Evolutionary conservation across 345 rosid species (phyloP).

Genomic region (Pistacia vera): DNA sequence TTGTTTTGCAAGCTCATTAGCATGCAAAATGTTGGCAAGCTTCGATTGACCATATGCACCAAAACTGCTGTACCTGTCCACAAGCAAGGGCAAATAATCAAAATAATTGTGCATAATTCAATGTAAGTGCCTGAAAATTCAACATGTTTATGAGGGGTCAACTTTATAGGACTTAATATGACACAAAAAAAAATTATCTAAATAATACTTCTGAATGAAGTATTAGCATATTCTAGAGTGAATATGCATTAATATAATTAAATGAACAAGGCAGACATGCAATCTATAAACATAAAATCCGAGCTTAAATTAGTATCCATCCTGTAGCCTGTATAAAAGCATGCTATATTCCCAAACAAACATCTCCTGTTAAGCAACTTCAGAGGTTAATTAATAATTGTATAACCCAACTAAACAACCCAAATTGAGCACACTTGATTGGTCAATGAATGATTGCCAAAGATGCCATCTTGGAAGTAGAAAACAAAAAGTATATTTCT

Average conservation of each 20-base stretch:
- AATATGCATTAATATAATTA: background rate
- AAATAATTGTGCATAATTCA: background rate
- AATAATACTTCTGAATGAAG: background rate
- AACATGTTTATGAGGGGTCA: background rate
- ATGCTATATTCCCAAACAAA: background rate
- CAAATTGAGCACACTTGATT: background rate
- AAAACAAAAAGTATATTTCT: background rate
- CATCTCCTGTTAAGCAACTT: too few relatives aligned
- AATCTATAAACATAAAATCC: background rate
- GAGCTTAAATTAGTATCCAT: background rate
- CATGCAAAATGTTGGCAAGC: conserved; percentile 79
- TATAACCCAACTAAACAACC: background rate
- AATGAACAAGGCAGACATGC: background rate
- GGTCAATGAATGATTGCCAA: background rate
- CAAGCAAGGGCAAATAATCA: conserved; percentile 10
- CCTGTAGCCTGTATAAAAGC: background rate
- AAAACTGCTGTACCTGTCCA: conserved; percentile 49
- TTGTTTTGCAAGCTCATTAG: conserved; percentile 71
- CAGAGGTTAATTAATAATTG: background rate
- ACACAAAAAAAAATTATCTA: background rate
- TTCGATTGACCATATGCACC: conserved; percentile 78
- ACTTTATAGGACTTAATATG: background rate
- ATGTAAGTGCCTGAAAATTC: background rate
- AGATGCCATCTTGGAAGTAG: background rate
- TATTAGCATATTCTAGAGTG: background rate